Base-by-base conservation (phyloP, 2,329 filamentous ascomycete species). In the Alternaria ethzedia region DNA sequence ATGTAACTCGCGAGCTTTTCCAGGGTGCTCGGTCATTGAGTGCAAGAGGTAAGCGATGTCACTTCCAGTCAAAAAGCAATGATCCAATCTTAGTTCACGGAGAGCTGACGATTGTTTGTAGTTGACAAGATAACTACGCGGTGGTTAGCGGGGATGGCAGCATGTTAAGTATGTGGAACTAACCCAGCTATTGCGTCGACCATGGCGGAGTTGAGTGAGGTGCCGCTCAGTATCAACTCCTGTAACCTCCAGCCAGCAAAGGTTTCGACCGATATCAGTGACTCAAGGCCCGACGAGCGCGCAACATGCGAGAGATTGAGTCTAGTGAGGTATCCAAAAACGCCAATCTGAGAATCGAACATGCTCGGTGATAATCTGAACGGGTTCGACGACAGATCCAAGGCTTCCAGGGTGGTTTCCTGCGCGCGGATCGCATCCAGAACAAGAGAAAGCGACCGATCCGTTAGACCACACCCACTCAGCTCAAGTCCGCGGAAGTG, bases 401-500 rank as follows among this genome's bases (percentile, higher is more conserved):
- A 82, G 2, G 86, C 86, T 74, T 92, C 90, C 21, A 92, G 75
- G 0, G 89, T 91, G 32, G 86, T 86, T 67, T 89, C 88, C 73
- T 92, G 90, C 4, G 86, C 83, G 28, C 88, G 84, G 15, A 91
- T 78, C 15, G 89, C 87, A 55, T 90, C 89, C 26, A 92, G 79
- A 13, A 92, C 81, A 45, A 91, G 83, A 49, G 89, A 84, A 59
- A 89, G 79, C n/a, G 83, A 84, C 26, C 87, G 81, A 70, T 89
- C 87, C 21, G 81, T 86, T 50, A 89, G 75, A 8, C 85, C 86
- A 70, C 90, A 92, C 47, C 87, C 85, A 54, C 88, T 88, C 58
- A 91, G 83, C 71, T 92, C 90, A 17, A 92, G 82, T 2, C 89
- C 90, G 51, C 90, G 87, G 57, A 92, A 82, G 70, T 90, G 88